These are phyloP conservation scores for Aquilaria malaccensis DNA, from an alignment of 345 rosid genomes.

Conservation along the genomic window DNA sequence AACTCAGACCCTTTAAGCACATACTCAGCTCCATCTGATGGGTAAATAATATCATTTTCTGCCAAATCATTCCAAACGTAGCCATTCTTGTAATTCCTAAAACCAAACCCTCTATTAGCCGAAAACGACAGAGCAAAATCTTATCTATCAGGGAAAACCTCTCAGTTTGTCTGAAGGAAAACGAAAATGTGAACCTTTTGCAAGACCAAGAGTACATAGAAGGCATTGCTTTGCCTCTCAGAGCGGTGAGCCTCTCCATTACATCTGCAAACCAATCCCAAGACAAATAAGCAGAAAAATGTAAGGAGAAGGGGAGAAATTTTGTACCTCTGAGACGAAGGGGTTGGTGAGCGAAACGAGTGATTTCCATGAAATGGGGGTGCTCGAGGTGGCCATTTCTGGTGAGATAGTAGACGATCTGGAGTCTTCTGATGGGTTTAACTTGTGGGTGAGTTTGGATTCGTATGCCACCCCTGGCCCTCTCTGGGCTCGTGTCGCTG, in stretches of 20 bases:
- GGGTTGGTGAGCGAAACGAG: conserved; percentile 51
- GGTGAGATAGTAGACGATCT: conserved; percentile 78
- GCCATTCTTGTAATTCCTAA: conserved; percentile 86
- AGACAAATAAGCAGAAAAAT: background rate
- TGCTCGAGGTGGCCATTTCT: conserved; percentile 92
- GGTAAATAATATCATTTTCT: conserved; percentile 66
- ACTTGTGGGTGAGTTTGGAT: conserved; percentile 13
- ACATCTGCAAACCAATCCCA: conserved; percentile 34
- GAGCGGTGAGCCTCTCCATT: conserved; percentile 52
- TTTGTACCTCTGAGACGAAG: conserved; percentile 73
- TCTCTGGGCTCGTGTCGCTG: conserved; percentile 36
- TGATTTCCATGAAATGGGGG: conserved; percentile 83
- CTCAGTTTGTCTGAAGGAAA: background rate
- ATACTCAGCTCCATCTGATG: conserved; percentile 73
- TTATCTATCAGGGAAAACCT: background rate
- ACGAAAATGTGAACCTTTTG: conserved; percentile 49
- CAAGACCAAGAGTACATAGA: conserved; percentile 86
- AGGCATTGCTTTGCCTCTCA: conserved; percentile 83
- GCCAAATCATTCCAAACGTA: conserved; percentile 93
- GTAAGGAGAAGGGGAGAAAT: background rate
- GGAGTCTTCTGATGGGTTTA: conserved; percentile 40
- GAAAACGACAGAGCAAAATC: background rate
- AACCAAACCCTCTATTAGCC: background rate
- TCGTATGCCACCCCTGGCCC: conserved; percentile 24
- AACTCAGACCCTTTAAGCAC: conserved; percentile 95